Evolutionary conservation across 176 grass and related monocot species (phyloP).

Genomic region (Thinopyrum elongatum): DNA sequence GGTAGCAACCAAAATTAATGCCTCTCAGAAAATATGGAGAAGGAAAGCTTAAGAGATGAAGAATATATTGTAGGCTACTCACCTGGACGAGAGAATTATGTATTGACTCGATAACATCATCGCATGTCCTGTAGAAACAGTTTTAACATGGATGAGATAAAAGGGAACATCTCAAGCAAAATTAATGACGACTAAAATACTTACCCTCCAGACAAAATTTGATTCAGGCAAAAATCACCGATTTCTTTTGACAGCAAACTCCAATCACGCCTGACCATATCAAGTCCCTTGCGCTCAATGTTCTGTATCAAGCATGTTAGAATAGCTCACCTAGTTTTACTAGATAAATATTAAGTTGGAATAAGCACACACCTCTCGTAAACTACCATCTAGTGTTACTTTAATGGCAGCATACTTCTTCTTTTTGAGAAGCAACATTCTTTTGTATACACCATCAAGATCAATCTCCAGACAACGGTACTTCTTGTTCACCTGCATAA

Average conservation of each 20-base stretch:
- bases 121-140: constrained; percentile 59
- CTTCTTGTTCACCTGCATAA: constrained; percentile 85
- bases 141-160: constrained; percentile 27
- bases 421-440: constrained; percentile 99
- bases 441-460: constrained; percentile 98
- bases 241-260: constrained; percentile 93
- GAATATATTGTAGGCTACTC: background rate
- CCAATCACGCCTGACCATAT: constrained; percentile 99
- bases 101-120: constrained; percentile 75
- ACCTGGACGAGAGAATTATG: constrained; percentile 84
- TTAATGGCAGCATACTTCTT: constrained; percentile 99
- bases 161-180: background rate
- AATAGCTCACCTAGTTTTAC: constrained; percentile 19
- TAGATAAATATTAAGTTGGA: constrained; percentile 9
- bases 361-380: constrained; percentile 52
- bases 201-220: constrained; percentile 93
- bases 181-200: constrained; percentile 24
- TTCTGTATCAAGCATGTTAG: constrained; percentile 56
- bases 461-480: constrained; percentile 95
- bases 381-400: constrained; percentile 54
- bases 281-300: constrained; percentile 95
- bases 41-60: constrained; percentile 7
- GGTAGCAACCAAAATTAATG: background rate
- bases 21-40: background rate
- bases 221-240: constrained; percentile 90